Evolutionary conservation across 208 protist genomes (phyloP).

Genomic region (Lotmaria passim): DNA sequence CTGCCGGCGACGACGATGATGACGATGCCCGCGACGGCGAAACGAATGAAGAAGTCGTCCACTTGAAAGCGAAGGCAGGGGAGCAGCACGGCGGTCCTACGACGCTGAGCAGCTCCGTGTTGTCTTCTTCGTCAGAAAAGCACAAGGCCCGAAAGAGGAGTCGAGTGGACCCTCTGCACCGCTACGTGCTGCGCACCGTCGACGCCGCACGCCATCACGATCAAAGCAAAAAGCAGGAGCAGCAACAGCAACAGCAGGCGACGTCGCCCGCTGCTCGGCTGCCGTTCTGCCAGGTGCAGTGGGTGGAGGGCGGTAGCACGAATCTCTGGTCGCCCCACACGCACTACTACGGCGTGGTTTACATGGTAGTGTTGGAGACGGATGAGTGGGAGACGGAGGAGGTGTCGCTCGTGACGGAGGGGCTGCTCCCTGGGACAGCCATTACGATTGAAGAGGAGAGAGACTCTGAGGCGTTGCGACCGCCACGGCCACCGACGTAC

Average conservation of each 20-base stretch:
- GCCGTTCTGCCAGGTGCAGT: conserved; percentile 35
- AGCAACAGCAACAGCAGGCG: background rate
- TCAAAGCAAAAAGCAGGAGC: background rate
- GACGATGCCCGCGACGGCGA: background rate
- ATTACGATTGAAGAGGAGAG: conserved; percentile 6
- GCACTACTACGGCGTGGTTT: conserved; percentile 76
- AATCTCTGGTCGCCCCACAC: conserved; percentile 66
- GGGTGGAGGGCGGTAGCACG: conserved; percentile 23
- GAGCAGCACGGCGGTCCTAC: conserved; percentile 1
- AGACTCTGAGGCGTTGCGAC: conserved; percentile 6
- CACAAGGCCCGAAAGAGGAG: background rate
- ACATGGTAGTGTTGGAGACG: conserved; percentile 58
- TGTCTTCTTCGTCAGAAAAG: background rate
- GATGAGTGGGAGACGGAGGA: conserved; percentile 21
- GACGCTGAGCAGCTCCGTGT: too few relatives aligned
- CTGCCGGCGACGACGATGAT: background rate
- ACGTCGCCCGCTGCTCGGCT: conserved; percentile 20
- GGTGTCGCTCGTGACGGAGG: conserved; percentile 16
- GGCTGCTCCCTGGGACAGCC: conserved; percentile 18
- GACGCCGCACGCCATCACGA: conserved; percentile 22
- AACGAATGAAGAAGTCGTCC: too few relatives aligned
- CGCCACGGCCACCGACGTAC: conserved; percentile 28
- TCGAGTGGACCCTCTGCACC: conserved; percentile 15
- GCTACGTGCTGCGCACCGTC: conserved; percentile 32
- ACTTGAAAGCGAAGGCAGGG: conserved; percentile 5